Conservation (phyloP, 768 basidiomycete genomes). For the Cystobasidium onofrii region DNA sequence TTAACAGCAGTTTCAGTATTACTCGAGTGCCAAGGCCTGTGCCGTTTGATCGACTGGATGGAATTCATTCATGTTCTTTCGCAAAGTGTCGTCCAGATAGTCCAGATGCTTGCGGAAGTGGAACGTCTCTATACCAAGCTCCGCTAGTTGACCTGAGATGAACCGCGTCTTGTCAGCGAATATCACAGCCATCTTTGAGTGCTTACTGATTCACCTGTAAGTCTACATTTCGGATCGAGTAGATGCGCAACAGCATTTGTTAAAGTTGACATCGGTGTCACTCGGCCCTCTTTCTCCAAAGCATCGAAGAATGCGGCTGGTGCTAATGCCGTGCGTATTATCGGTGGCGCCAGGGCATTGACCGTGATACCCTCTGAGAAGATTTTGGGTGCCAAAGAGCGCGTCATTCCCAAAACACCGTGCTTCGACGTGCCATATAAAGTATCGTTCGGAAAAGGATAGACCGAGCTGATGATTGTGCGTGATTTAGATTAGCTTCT, state of each 20-base stretch:
- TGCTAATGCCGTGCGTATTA: background rate
- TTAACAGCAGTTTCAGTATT: background rate
- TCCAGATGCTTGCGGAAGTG: background rate
- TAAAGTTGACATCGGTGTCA: conserved; percentile 8
- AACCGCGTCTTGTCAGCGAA: background rate
- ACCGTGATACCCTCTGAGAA: conserved; percentile 17
- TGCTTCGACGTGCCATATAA: conserved; percentile 18
- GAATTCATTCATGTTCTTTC: conserved; percentile 17
- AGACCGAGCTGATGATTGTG: background rate
- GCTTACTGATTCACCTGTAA: background rate
- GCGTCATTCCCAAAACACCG: background rate
- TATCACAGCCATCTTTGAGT: too few species aligned
- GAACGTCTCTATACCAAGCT: background rate
- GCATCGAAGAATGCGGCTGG: conserved; percentile 8
- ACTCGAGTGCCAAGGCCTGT: background rate
- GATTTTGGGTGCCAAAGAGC: background rate
- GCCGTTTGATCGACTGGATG: background rate
- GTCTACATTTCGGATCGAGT: background rate
- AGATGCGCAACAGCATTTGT: background rate
- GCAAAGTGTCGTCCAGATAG: background rate
- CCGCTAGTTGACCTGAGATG: background rate
- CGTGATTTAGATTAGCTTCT: background rate
- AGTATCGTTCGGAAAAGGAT: conserved; percentile 8
- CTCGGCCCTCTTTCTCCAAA: conserved; percentile 12
- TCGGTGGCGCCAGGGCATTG: conserved; percentile 11